Evolutionary conservation across 2,329 filamentous ascomycete species (phyloP), one percentile per base, ranked within the genome.

Genomic region (Periconia sp.): DNA sequence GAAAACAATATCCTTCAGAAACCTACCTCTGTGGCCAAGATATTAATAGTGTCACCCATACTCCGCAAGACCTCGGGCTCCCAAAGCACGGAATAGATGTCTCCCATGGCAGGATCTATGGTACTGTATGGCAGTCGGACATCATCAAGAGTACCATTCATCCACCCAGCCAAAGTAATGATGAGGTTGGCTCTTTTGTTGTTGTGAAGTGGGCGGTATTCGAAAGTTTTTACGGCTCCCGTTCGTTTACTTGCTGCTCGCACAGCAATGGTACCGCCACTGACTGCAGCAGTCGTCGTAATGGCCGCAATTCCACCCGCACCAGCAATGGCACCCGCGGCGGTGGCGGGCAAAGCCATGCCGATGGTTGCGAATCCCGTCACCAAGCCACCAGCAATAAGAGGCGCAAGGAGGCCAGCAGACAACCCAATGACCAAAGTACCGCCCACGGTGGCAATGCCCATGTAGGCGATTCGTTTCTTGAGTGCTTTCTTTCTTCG

Each of bases 21-120:
- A 57, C 83, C 76, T 76, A 93, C 91, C 85, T 99, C 94, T 33
- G 94, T 99, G 53, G 94, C 94, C 59, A 99, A 80, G 75, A 99
- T 97, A 66, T 97, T 97, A 67, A 99, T 97, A 44, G 94, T 99
- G 71, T 94, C 91, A 83, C 94, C 94, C 88, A 97, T 99, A 74
- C 91, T 96, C 64, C 86, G 88, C 69, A 99, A 82, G 92, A 99
- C 96, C 70, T 99, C 94, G 2, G 94, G 95, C 74, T 99, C 94
- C 92, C 94, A 99, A 54, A 95, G 80, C 11, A 99, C 88, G 0
- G 93, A 97, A 76, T 99, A 99, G 15, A 99, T 87, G 70, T 99
- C 94, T 13, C 94, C 94, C 94, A 99, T 99, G 58, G 97, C 85
- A 0, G 95, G 91, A 72, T 99, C 92, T 7, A 99, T 89, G 0